phyloP scores from a whole-genome alignment of 1,284 basidiomycete species.

The Boletus semigastroideus region DNA sequence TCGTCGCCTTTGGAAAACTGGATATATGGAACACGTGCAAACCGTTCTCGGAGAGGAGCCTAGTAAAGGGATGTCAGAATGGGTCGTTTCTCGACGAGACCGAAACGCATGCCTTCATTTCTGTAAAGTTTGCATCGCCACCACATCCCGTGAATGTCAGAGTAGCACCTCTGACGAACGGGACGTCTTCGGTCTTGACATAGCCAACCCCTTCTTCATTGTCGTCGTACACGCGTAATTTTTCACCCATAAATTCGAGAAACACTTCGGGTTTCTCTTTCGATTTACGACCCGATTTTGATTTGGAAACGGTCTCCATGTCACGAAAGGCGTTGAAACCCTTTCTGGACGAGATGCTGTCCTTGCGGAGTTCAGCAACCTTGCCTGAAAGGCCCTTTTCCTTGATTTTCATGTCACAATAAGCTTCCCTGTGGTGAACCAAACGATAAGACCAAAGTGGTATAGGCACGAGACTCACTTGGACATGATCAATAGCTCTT shows the following conservation, averaged over 20 bases:
- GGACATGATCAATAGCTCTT: conserved; percentile 82
- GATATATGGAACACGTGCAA: conserved; percentile 72
- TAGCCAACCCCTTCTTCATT: conserved; percentile 54
- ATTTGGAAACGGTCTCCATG: conserved; percentile 50
- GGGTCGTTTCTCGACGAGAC: not conserved
- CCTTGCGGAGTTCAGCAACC: conserved; percentile 55
- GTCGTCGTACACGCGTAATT: conserved; percentile 64
- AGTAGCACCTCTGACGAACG: conserved; percentile 69
- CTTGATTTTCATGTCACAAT: conserved; percentile 96
- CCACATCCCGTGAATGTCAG: conserved; percentile 74
- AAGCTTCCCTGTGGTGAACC: conserved; percentile 61
- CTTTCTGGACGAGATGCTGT: conserved; percentile 48
- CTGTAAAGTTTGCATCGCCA: conserved; percentile 63
- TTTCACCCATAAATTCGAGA: conserved; percentile 69
- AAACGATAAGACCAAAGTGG: not conserved
- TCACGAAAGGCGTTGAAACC: conserved; percentile 92
- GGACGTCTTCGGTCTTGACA: conserved; percentile 71
- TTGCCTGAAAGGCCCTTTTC: conserved; percentile 86
- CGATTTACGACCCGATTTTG: conserved; percentile 42
- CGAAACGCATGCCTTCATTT: conserved; percentile 58
- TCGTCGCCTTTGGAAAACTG: conserved; percentile 65
- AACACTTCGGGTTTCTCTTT: conserved; percentile 57
- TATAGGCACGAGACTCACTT: conserved; percentile 57
- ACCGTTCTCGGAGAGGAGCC: conserved; percentile 77
- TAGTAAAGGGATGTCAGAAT: conserved; percentile 30